Base-by-base conservation (phyloP, 2,329 filamentous ascomycete species). In the Rutstroemia sp. region DNA sequence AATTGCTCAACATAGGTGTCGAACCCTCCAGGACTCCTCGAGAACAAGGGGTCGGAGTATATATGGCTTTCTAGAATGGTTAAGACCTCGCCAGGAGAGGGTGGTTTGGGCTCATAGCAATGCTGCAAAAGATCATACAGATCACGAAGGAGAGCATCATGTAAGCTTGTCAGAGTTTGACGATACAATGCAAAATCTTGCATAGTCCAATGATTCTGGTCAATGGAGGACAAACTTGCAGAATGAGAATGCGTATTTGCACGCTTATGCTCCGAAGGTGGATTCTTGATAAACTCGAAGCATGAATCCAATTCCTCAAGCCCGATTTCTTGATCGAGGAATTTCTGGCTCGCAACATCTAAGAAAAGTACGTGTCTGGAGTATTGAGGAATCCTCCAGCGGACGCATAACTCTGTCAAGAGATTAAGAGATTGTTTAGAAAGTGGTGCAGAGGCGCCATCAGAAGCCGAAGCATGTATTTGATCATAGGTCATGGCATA, bases 341-440 rank as follows among this genome's bases (percentile, higher is more conserved):
- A 97, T 70, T 94, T 94, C 65, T 91, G 87, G 21, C 86, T 81
- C 6, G 90, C 81, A 56, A 95, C 88, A 73, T 97, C 94, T 38
- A 97, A 74, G 65, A 96, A 86, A 5, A 92, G 73, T 5, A 95
- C 83, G 52, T 90, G 78, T 46, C 91, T 82, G 3, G 90, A 90
- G 66, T 86, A 90, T 62, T 87, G 85, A 2, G 92, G 91, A 60
- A 99, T 80, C 50, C 94, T 86, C 94, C 94, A 99, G 66, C 92
- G 84, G 60, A 90, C 76, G 58, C 87, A 89, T 57, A 96, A 79
- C 70, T 97, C 92, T 59, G 87, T 88, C 60, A 99, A 73, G 47
- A 99, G 75, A 56, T 96, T 91, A 49, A 83, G 80, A 2, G 90
- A 94, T 60, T 88, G 82, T 65, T 86, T 89, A 1, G 90, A 94